Evolutionary conservation across 257 asterid species (phyloP).

Genomic region (Pogostemon cablin): DNA sequence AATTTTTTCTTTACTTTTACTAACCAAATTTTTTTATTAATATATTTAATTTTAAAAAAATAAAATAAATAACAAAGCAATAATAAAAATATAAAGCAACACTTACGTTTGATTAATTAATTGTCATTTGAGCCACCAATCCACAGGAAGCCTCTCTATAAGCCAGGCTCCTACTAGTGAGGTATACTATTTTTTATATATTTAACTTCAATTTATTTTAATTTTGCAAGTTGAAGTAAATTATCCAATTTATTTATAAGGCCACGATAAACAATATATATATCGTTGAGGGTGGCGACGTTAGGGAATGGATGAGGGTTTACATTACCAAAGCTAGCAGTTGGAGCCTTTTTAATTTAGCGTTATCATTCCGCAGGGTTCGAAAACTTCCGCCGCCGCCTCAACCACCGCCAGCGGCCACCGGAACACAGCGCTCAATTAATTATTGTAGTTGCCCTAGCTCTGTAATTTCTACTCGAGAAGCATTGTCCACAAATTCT

Average conservation of each 20-base stretch:
- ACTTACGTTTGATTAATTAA: no score
- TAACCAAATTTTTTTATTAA: no score
- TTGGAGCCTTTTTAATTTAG: slow-evolving; percentile 29
- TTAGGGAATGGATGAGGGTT: slow-evolving; percentile 66
- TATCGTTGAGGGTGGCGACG: slow-evolving; percentile 12
- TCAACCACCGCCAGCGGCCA: slow-evolving; percentile 29
- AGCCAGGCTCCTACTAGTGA: no score
- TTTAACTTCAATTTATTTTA: no score
- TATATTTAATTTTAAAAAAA: no score
- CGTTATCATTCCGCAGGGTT: slow-evolving; percentile 34
- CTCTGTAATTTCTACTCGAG: slow-evolving; percentile 29
- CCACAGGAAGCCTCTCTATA: no score
- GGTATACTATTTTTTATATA: no score
- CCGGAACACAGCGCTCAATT: slow-evolving; percentile 23
- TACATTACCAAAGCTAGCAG: slow-evolving; percentile 33
- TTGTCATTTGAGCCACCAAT: no score
- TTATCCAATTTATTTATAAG: not conserved
- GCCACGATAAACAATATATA: slow-evolving; percentile 5
- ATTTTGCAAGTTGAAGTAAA: no score
- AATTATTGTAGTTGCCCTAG: slow-evolving; percentile 25
- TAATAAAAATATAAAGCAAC: no score
- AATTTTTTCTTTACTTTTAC: no score
- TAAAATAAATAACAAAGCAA: no score
- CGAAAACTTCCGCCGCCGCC: slow-evolving; percentile 33
- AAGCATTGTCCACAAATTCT: slow-evolving; percentile 22